Percentiles rank a stretch among this genome's conserved stretches.
phyloP scores from a whole-genome alignment of 352 stramenopile species.

The Saprolegnia diclina region DNA sequence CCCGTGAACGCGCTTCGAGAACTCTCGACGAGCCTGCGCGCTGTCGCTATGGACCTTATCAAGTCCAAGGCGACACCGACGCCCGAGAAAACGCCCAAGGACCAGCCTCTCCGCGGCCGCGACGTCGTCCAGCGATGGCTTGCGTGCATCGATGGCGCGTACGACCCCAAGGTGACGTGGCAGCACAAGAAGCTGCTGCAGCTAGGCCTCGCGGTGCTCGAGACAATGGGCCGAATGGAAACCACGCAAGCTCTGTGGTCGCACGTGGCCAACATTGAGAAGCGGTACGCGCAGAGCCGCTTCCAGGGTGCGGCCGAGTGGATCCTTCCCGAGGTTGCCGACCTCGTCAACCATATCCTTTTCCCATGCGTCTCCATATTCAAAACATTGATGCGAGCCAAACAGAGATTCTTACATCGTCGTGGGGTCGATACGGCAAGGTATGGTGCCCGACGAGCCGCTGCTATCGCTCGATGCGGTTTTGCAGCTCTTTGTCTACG shows the following conservation, averaged over 20 bases:
- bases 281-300: not conserved
- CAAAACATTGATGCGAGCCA: too few species aligned
- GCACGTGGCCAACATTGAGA: not conserved
- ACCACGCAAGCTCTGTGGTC: constrained; percentile 43
- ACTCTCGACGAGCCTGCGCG: constrained; percentile 59
- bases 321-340: constrained; percentile 64
- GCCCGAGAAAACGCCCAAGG: constrained; percentile 36
- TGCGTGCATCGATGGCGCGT: constrained; percentile 57
- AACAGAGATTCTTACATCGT: not conserved
- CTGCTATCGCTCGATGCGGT: constrained; percentile 37
- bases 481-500: constrained; percentile 54
- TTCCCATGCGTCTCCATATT: too few species aligned
- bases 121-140: constrained; percentile 70
- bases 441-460: not conserved
- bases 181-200: constrained; percentile 60
- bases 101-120: constrained; percentile 42
- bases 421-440: constrained; percentile 33
- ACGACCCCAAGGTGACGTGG: constrained; percentile 41
- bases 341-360: constrained; percentile 23
- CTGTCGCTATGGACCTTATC: constrained; percentile 48
- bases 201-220: constrained; percentile 63
- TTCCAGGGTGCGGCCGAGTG: constrained; percentile 34
- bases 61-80: constrained; percentile 38
- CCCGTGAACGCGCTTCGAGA: constrained; percentile 65
- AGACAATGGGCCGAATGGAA: constrained; percentile 73